Percentiles rank a stretch among this genome's conserved stretches.
These are phyloP conservation scores for Ephemerocybe angulata DNA, from an alignment of 768 basidiomycete species.

Conservation along the genomic window DNA sequence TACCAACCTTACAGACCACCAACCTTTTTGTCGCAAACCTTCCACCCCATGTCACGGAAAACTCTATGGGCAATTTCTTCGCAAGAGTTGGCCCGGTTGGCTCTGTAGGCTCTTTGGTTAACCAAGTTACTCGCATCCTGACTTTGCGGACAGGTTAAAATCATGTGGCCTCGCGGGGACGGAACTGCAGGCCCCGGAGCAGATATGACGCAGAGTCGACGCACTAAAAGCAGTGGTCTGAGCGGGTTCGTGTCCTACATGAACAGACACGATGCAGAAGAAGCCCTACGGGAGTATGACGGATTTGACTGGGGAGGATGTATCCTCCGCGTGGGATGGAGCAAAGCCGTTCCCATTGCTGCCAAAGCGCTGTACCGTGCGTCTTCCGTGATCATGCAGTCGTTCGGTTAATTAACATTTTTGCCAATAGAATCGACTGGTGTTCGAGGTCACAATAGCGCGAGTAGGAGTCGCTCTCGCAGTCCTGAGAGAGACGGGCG, in stretches of 20 bases:
- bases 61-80: conserved; percentile 83
- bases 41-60: conserved; percentile 83
- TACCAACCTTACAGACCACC: conserved; percentile 60
- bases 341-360: conserved; percentile 90
- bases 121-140: neutral
- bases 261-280: conserved; percentile 88
- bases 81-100: conserved; percentile 91
- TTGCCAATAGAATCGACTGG: neutral
- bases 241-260: conserved; percentile 98
- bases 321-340: conserved; percentile 89
- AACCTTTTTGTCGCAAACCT: conserved; percentile 96
- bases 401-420: neutral
- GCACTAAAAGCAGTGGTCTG: conserved; percentile 69
- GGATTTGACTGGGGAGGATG: conserved; percentile 95
- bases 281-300: conserved; percentile 84
- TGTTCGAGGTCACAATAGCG: conserved; percentile 5
- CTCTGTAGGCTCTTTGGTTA: conserved; percentile 53
- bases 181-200: conserved; percentile 61
- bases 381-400: neutral
- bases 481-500: conserved; percentile 40
- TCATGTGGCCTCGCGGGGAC: conserved; percentile 98
- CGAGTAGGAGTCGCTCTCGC: conserved; percentile 29
- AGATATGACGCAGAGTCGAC: conserved; percentile 70
- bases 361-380: conserved; percentile 77
- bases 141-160: conserved; percentile 62